Conservation (phyloP, 225 moss, liverwort and hornwort species). For the Marchantia polymorpha region DNA sequence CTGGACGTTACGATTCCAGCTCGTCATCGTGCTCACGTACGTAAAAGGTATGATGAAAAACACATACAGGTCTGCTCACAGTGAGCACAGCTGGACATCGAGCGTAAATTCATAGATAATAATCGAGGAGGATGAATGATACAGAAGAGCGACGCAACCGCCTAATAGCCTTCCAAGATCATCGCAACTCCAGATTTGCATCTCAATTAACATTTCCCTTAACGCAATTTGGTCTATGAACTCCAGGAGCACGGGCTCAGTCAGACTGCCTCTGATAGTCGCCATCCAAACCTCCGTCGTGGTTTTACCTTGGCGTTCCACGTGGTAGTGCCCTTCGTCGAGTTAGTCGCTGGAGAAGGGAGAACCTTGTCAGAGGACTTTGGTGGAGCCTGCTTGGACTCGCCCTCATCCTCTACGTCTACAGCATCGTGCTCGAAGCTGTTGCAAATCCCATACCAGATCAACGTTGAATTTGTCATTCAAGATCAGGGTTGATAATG, state of each 20-base stretch:
- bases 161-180: constrained; percentile 33
- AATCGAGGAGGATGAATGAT: constrained; percentile 22
- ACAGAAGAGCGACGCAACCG: constrained; percentile 22
- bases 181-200: constrained; percentile 41
- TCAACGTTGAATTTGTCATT: constrained; percentile 99
- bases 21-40: constrained; percentile 50
- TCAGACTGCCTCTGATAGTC: constrained; percentile 35
- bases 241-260: constrained; percentile 34
- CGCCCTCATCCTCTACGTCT: constrained; percentile 99
- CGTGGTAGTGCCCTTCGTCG: constrained; percentile 88
- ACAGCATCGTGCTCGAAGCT: constrained; percentile 99
- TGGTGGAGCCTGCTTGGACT: constrained; percentile 99
- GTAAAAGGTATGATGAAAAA: neutral
- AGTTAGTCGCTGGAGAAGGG: constrained; percentile 88
- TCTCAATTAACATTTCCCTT: constrained; percentile 27
- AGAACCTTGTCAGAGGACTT: constrained; percentile 96
- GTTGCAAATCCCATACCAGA: constrained; percentile 99
- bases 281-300: constrained; percentile 77
- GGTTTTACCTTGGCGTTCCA: constrained; percentile 99
- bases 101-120: constrained; percentile 25
- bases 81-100: constrained; percentile 23
- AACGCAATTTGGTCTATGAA: constrained; percentile 35
- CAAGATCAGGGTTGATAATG: constrained; percentile 90
- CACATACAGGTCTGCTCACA: constrained; percentile 31
- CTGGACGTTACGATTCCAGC: constrained; percentile 30